Evolutionary conservation across 1,284 basidiomycete species (phyloP).

Genomic region (Sphagnurus paluster): DNA sequence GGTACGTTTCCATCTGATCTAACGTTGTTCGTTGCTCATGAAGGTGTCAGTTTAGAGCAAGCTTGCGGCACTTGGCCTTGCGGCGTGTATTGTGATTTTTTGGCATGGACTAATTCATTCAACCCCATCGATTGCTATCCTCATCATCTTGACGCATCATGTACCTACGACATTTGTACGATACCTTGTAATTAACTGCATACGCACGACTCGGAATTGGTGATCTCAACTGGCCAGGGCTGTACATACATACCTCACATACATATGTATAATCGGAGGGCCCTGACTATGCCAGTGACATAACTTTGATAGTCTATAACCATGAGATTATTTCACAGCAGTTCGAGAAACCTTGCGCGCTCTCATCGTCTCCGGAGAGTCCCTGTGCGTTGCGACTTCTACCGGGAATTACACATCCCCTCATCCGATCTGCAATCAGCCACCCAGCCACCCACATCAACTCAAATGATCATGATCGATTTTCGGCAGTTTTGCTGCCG

Average conservation of each 20-base stretch:
- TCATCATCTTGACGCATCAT: constrained; percentile 14
- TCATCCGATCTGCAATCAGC: constrained; percentile 28
- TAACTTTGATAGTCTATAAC: background rate
- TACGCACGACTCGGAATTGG: background rate
- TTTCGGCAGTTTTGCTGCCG: constrained; percentile 24
- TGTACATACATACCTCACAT: too few species aligned
- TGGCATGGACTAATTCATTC: constrained; percentile 13
- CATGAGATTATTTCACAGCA: constrained; percentile 1
- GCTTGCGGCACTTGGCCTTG: constrained; percentile 2
- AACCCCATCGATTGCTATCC: constrained; percentile 12
- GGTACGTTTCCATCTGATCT: constrained; percentile 8
- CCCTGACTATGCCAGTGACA: background rate
- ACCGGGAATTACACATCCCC: constrained; percentile 16
- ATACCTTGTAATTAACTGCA: constrained; percentile 5
- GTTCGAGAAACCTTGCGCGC: background rate
- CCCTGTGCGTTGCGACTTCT: constrained; percentile 12
- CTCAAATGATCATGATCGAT: constrained; percentile 34
- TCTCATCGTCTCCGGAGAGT: constrained; percentile 6
- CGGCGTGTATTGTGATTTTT: constrained; percentile 12
- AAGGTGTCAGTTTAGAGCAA: constrained; percentile 10
- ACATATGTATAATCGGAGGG: too few species aligned
- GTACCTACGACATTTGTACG: constrained; percentile 6
- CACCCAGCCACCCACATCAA: constrained; percentile 18
- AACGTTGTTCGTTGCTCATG: constrained; percentile 9
- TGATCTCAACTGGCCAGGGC: too few species aligned